These are phyloP conservation scores for Ceratobasidium theobromae DNA, from an alignment of 1,284 basidiomycete genomes.

Conservation along the genomic window DNA sequence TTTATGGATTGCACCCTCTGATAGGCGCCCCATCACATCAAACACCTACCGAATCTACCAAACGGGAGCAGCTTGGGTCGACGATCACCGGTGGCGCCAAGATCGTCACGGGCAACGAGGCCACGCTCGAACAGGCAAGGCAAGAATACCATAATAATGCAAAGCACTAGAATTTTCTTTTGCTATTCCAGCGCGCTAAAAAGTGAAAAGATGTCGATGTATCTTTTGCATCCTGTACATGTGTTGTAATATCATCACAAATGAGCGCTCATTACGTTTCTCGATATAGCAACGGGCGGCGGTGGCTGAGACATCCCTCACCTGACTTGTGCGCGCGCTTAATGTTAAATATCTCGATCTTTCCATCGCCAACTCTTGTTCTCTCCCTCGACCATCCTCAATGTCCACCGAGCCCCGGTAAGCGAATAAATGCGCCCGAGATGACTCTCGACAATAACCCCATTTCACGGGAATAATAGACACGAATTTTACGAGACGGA, in stretches of 20 bases:
- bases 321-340: background rate
- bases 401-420: constrained; percentile 34
- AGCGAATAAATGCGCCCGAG: constrained; percentile 20
- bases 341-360: constrained; percentile 17
- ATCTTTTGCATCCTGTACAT: background rate
- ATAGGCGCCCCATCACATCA: constrained; percentile 8
- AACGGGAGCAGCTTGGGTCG: too few relatives aligned
- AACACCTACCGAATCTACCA: background rate
- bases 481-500: constrained; percentile 90
- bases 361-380: constrained; percentile 16
- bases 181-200: too few relatives aligned
- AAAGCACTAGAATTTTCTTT: background rate
- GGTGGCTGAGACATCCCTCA: background rate
- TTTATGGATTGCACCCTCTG: background rate
- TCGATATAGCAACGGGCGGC: background rate
- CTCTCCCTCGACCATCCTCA: background rate
- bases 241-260: background rate
- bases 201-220: background rate
- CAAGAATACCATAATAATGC: background rate
- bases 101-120: constrained; percentile 9
- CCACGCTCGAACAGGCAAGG: constrained; percentile 6
- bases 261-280: constrained; percentile 7
- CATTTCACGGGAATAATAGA: constrained; percentile 46
- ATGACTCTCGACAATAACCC: too few relatives aligned
- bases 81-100: constrained; percentile 11